These are phyloP conservation scores for Beta vulgaris DNA, from an alignment of 148 eudicot species.

Conservation along the genomic window DNA sequence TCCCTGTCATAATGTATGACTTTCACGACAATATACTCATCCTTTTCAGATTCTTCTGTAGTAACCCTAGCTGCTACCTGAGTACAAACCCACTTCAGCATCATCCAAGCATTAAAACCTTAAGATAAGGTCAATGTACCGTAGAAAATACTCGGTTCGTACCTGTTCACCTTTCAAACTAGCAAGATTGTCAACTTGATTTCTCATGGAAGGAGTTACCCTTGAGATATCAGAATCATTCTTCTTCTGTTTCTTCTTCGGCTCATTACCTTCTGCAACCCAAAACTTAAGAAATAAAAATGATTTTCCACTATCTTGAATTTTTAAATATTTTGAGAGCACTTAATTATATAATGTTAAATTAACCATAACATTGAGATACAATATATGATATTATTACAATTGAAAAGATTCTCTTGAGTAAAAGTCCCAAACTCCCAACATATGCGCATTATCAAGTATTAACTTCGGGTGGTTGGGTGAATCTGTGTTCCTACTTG, in stretches of 20 bases:
- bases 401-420: background rate
- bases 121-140: background rate
- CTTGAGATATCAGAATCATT: slow-evolving; percentile 65
- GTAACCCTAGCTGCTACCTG: slow-evolving; percentile 93
- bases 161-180: slow-evolving; percentile 96
- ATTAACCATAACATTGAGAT: background rate
- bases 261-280: slow-evolving; percentile 78
- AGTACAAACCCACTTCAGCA: slow-evolving; percentile 5
- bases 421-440: background rate
- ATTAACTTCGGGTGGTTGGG: no score
- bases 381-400: background rate
- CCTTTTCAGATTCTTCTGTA: slow-evolving; percentile 79
- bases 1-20: slow-evolving; percentile 89
- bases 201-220: slow-evolving; percentile 69
- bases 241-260: slow-evolving; percentile 80
- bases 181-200: slow-evolving; percentile 73
- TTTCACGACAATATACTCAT: slow-evolving; percentile 92
- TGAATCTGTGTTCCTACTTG: background rate
- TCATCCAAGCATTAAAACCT: slow-evolving; percentile 1
- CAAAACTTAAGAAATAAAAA: slow-evolving; percentile 8
- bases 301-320: background rate
- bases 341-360: background rate
- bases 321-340: background rate
- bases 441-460: no score
- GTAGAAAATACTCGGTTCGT: slow-evolving; percentile 8